Base-by-base conservation (phyloP, 192 early-diverging fungal species). In the Thoreauomyces humboldtii region DNA sequence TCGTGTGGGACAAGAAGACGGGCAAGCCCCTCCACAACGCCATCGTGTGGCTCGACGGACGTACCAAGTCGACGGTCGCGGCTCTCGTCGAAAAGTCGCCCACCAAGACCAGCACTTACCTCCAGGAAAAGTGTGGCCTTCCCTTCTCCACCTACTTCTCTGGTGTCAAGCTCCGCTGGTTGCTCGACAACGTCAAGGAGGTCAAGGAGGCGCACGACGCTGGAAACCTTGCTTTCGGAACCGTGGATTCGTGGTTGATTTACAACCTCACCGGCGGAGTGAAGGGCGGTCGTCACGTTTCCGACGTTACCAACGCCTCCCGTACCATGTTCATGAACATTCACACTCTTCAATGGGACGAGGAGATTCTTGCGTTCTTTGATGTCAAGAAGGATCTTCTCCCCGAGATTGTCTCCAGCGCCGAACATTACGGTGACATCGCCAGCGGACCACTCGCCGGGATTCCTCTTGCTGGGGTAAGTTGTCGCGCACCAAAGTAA, bases 321-420 rank as follows among this genome's bases (percentile, higher is more conserved):
- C 88, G 94, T 51, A 97, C 94, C 2, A 94, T 94, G 93, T 77
- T 97, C 2, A 94, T 97, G 93, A 87, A 95, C 69, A 77, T 97
- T 41, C 72, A 85, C 25, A 82, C 84, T 29, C 77, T 92, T 46
- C 56, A 87, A 53, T 97, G 94, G 94, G 90, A 88, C 78, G 43
- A 53, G 14, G 63, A 62, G 32, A 57, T 77, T 17, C 59, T 50
- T 44, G 77, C 86, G 34, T 96, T 95, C 72, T 98, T 96, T 75
- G 81, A 77, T 33, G 44, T 94, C 48, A 73, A 80, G 43, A 72
- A 72, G 35, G 59, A 71, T 3, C 63, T 78, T 58, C 81, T 97
- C 12, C 93, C 94, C 24, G 78, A 83, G 67, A 93, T 97, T 61
- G 78, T 77, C 19, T 89, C 92, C 21, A 94, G 92, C 15, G 82